These are phyloP conservation scores for Urochloa ruziziensis DNA, from an alignment of 176 grass and related monocot species.

Conservation along the genomic window DNA sequence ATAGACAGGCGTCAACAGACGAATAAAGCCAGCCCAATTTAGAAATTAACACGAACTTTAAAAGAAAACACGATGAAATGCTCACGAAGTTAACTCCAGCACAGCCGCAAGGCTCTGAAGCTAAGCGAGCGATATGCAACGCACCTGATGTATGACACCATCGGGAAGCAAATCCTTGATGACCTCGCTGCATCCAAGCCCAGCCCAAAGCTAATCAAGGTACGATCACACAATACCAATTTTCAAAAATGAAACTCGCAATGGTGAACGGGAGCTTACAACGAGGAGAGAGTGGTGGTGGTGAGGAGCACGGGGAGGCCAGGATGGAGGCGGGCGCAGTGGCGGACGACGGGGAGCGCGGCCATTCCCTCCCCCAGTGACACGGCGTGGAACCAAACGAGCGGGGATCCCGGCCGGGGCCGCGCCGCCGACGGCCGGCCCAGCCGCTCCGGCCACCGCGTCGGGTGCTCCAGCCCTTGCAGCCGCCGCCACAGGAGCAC, in stretches of 20 bases:
- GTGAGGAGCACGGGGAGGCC: conserved; percentile 72
- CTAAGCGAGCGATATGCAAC: background rate
- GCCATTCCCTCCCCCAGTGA: conserved; percentile 86
- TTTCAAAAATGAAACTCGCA: background rate
- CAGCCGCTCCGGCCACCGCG: conserved; percentile 60
- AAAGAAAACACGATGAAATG: background rate
- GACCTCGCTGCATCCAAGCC: conserved; percentile 61
- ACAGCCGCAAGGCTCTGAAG: background rate
- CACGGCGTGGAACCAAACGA: conserved; percentile 87
- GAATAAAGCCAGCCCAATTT: background rate
- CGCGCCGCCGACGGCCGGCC: conserved; percentile 53
- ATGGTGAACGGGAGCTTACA: conserved; percentile 43
- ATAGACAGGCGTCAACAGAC: background rate
- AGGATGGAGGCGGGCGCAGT: conserved; percentile 44
- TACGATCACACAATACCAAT: background rate
- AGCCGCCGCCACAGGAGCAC: conserved; percentile 49
- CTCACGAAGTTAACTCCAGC: background rate
- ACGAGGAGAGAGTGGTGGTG: conserved; percentile 78
- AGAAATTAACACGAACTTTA: background rate
- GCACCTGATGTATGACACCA: conserved; percentile 84
- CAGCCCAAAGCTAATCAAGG: background rate
- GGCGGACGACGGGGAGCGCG: conserved; percentile 71
- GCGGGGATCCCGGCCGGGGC: conserved; percentile 44
- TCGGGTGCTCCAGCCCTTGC: conserved; percentile 63
- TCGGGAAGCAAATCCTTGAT: conserved; percentile 70